A percentile compares a stretch with the other conserved stretches of the same genome.
phyloP scores from a whole-genome alignment of 805 yeast species.

The Barnettozyma californica region DNA sequence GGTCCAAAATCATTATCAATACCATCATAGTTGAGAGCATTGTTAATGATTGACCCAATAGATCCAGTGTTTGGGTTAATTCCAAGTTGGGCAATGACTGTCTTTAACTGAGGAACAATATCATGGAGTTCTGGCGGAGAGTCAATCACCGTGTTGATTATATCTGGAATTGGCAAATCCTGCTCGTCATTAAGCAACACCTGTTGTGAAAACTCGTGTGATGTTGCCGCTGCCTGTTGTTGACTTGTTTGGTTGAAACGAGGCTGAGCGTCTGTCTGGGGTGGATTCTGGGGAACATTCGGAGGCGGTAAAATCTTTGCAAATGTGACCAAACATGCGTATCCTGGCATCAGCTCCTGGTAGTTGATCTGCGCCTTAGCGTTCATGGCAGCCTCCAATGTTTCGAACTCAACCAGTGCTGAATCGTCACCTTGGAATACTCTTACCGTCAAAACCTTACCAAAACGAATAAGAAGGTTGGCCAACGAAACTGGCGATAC shows the following conservation, averaged over 20 bases:
- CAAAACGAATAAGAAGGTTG: slow-evolving; percentile 58
- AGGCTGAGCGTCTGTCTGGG: slow-evolving; percentile 5
- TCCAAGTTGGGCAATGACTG: slow-evolving; percentile 29
- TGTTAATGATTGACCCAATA: slow-evolving; percentile 39
- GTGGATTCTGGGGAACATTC: slow-evolving; percentile 5
- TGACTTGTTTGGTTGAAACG: background rate
- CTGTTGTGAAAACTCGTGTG: slow-evolving; percentile 4
- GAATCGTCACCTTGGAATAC: slow-evolving; percentile 44
- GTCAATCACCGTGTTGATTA: slow-evolving; percentile 13
- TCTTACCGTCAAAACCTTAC: slow-evolving; percentile 54
- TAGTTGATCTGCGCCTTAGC: slow-evolving; percentile 78
- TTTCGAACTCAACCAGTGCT: slow-evolving; percentile 69
- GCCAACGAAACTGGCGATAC: slow-evolving; percentile 50
- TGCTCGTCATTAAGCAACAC: slow-evolving; percentile 3
- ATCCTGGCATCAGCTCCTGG: slow-evolving; percentile 76
- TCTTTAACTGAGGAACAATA: slow-evolving; percentile 26
- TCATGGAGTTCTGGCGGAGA: slow-evolving; percentile 22
- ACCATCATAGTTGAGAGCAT: slow-evolving; percentile 39
- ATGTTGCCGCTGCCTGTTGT: slow-evolving; percentile 19
- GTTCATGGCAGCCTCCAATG: slow-evolving; percentile 69
- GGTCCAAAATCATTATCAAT: slow-evolving; percentile 61
- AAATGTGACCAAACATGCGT: slow-evolving; percentile 72
- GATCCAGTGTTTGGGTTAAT: slow-evolving; percentile 26
- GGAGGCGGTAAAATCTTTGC: slow-evolving; percentile 56
- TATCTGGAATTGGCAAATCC: slow-evolving; percentile 5